Evolutionary conservation across 2,329 filamentous ascomycete species (phyloP), one percentile per base, ranked within the genome.

Genomic region (Arthrobotrys entomopaga): DNA sequence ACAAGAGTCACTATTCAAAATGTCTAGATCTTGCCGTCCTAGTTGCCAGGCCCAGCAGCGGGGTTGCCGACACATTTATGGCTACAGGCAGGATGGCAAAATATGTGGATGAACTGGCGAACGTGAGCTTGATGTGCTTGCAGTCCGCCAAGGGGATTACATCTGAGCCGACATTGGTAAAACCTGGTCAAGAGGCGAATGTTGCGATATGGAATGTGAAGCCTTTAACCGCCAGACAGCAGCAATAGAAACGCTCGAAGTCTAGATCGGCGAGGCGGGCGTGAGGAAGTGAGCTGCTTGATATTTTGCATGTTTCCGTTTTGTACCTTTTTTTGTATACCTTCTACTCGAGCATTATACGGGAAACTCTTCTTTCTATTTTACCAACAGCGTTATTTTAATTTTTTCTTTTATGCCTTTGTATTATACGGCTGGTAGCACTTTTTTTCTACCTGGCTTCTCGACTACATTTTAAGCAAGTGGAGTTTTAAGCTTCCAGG

Each of bases 11-110:
- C 77, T 85, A 96, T 16, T 85, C 95, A 24, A 89, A 94, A 79
- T 91, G 90, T 78, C 94, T 99, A 91, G 91, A 97, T 71, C 84
- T 99, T 15, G 89, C 92, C 0, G 88, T 89, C 0, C 80, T 89
- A 1, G 86, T 97, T 58, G 92, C 94, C 1, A 88, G 90, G 66
- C 87, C 89, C 76, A 86, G 85, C 73, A 88, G 88, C 22, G 88
- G 90, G 77, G 82, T 94, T 46, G 87, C 89, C 0, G 82, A 84
- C 22, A 86, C 87, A 50, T 91, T 95, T 77, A 81, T 88, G 64
- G 84, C 86, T 64, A 86, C 87, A 1, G 85, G 86, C 34, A 87
- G 90, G 53, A 90, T 94, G 87, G 86, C 87, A 78, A 91, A 94
- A 82, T 83, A 95, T 46, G 86, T 93, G 11, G 88, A 91, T 79